Evolutionary conservation across 169 alveolate genomes (phyloP).

Genomic region (Prorocentrum cordatum): DNA sequence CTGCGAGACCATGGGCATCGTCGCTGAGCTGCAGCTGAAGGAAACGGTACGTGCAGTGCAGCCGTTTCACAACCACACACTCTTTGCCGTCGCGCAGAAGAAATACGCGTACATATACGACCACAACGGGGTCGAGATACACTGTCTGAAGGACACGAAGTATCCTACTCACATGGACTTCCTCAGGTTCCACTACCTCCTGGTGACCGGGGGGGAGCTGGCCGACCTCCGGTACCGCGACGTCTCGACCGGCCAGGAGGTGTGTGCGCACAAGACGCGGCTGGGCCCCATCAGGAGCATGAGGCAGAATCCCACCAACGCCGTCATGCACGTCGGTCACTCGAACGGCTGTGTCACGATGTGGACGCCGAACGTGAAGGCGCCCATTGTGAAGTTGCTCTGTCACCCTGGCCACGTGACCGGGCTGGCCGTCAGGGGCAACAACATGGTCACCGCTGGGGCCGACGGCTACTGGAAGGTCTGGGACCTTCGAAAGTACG

Average conservation of each 20-base stretch:
- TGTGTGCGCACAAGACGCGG: conserved; percentile 80
- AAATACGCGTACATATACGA: conserved; percentile 83
- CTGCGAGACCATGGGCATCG: neutral
- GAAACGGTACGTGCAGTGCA: conserved; percentile 80
- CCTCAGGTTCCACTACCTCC: conserved; percentile 85
- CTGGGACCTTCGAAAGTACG: conserved; percentile 85
- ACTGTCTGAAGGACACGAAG: conserved; percentile 80
- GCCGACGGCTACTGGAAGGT: conserved; percentile 79
- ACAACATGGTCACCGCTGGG: conserved; percentile 70
- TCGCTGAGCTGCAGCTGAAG: conserved; percentile 52
- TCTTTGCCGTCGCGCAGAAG: conserved; percentile 85
- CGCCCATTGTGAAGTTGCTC: conserved; percentile 71
- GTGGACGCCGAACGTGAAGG: conserved; percentile 84
- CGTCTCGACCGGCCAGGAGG: conserved; percentile 84
- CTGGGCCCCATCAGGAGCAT: conserved; percentile 81
- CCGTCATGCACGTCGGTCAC: conserved; percentile 85
- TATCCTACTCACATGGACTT: conserved; percentile 78
- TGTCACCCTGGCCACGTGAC: conserved; percentile 68
- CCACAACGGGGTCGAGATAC: conserved; percentile 86
- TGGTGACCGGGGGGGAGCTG: conserved; percentile 80
- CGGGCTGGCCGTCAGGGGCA: conserved; percentile 14
- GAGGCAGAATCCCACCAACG: conserved; percentile 81
- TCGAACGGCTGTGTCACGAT: conserved; percentile 84
- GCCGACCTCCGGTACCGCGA: conserved; percentile 84
- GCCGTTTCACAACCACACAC: conserved; percentile 80